Base-by-base conservation (phyloP, 1,139 yeast species). In the Blastobotrys aristatus region DNA sequence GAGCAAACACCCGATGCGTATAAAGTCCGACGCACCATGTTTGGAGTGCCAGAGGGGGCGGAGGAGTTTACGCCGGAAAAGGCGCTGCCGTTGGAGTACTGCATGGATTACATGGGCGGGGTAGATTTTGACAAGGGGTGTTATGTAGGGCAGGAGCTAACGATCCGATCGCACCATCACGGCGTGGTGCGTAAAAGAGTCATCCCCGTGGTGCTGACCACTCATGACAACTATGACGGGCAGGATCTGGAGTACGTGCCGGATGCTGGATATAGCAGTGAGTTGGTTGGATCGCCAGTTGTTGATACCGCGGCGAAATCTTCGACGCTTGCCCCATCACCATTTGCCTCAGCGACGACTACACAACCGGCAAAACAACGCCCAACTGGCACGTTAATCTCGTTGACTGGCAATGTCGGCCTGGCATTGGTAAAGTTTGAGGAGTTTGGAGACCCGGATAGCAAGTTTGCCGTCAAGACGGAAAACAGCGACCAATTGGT, bases 141-240 rank as follows among this genome's bases (percentile, higher is more conserved):
- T 64, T 92, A 92, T 59, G 83, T 88, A 18, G 99, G 99, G 0
- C 98, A 92, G 65, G 99, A 92, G 63, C 72, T 92, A 47, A 90
- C 97, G 0, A 88, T 90, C 18, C 75, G 98, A 58, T 85, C 97
- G 0, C 82, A 75, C 61, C 88, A 87, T 52, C 82, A 84, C 40
- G 96, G 97, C 1, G 78, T 82, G 2, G 79, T 90, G 13, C 73
- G 96, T 22, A 89, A 90, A 61, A 72, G 98, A 47, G 71, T 89
- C 2, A 77, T 86, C 39, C 96, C 97, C 0, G 80, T 85, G 1
- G 77, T 74, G 50, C 70, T 88, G 50, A 74, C 58, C 45, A 44
- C 53, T 17, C 45, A 40, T 5, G 22, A 11, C 3, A 33, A 35
- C n/a, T 39, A 35, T 30, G 49, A 38, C 1, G 16, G 34, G 4